A percentile compares a stretch with the other conserved stretches of the same genome.
Evolutionary conservation across 2,329 filamentous ascomycete species (phyloP).

Genomic region (Microsporum audouinii): DNA sequence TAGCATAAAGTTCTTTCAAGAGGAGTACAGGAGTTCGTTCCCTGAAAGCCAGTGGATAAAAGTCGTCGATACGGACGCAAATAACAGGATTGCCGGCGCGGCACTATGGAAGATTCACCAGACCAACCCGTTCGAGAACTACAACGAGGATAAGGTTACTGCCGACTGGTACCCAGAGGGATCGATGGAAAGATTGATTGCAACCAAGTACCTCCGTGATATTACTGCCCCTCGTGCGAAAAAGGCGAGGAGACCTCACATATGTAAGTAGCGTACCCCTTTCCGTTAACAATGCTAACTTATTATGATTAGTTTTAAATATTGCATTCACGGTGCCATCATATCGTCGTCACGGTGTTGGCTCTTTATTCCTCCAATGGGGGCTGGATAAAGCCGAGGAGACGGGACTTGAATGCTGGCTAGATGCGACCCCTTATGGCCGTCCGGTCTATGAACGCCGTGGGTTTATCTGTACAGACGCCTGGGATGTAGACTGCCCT

Average conservation of each 20-base stretch:
- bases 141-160: background rate
- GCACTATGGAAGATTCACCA: slow-evolving; percentile 23
- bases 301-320: slow-evolving; percentile 15
- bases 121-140: slow-evolving; percentile 20
- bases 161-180: slow-evolving; percentile 27
- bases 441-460: slow-evolving; percentile 13
- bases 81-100: slow-evolving; percentile 20
- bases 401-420: slow-evolving; percentile 17
- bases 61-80: slow-evolving; percentile 22
- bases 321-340: slow-evolving; percentile 19
- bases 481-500: slow-evolving; percentile 4
- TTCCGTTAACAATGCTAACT: background rate
- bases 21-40: slow-evolving; percentile 18
- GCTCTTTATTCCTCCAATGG: slow-evolving; percentile 19
- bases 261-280: slow-evolving; percentile 12
- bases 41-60: slow-evolving; percentile 24
- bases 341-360: slow-evolving; percentile 19
- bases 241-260: slow-evolving; percentile 17
- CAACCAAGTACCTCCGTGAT: slow-evolving; percentile 15
- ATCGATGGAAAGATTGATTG: slow-evolving; percentile 14
- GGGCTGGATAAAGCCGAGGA: slow-evolving; percentile 20
- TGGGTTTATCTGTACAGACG: slow-evolving; percentile 11
- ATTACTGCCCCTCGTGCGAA: slow-evolving; percentile 13
- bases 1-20: slow-evolving; percentile 14
- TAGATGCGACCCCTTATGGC: slow-evolving; percentile 18